Percentiles rank a stretch among this genome's conserved stretches.
These are phyloP conservation scores for Kwoniella shivajii DNA, from an alignment of 1,284 basidiomycete genomes.

Conservation along the genomic window DNA sequence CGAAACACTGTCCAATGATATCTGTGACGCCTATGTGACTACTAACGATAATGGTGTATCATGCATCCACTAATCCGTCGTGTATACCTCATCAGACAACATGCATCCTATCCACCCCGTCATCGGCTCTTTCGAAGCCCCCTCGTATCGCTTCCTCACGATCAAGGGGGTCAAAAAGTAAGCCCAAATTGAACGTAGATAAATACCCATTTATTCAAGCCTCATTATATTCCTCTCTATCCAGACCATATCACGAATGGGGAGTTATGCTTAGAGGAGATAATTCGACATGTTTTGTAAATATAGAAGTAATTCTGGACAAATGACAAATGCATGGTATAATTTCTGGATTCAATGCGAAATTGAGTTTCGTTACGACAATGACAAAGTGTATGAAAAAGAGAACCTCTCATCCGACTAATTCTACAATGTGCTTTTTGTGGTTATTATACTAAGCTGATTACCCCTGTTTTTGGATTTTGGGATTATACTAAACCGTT, in stretches of 20 bases:
- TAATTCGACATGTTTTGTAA: slow-evolving; percentile 16
- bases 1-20: too few species aligned
- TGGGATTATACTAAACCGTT: too few species aligned
- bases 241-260: slow-evolving; percentile 16
- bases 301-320: slow-evolving; percentile 1
- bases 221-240: slow-evolving; percentile 44
- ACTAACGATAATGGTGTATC: too few species aligned
- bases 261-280: slow-evolving; percentile 52
- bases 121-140: slow-evolving; percentile 54
- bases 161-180: slow-evolving; percentile 53
- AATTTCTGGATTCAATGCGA: not conserved
- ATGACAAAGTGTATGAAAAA: too few species aligned
- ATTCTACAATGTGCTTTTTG: too few species aligned
- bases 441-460: too few species aligned
- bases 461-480: too few species aligned
- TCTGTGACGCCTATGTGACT: too few species aligned
- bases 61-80: not conserved
- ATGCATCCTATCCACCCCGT: slow-evolving; percentile 6
- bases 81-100: not conserved
- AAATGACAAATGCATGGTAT: slow-evolving; percentile 13
- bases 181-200: slow-evolving; percentile 32
- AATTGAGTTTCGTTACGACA: too few species aligned
- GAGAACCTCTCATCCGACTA: too few species aligned
- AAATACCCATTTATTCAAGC: slow-evolving; percentile 20
- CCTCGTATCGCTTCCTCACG: slow-evolving; percentile 43